These are phyloP conservation scores for Suillus alpinus DNA, from an alignment of 768 basidiomycete genomes.

Conservation along the genomic window DNA sequence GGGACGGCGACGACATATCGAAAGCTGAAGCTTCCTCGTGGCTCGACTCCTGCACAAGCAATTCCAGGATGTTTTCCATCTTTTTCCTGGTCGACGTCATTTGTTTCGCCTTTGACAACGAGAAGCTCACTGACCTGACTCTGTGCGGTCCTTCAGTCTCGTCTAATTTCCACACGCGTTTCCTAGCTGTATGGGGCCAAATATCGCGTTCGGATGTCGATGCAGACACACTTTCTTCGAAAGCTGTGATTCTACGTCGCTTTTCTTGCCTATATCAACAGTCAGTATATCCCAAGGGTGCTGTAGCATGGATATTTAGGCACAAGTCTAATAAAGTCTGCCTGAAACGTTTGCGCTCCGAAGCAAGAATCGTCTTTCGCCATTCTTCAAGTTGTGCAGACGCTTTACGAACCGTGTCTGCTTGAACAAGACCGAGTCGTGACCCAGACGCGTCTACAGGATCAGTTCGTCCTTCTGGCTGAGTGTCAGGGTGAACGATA, in stretches of 20 bases:
- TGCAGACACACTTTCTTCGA: constrained; percentile 59
- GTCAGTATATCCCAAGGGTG: not conserved
- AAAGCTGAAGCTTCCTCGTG: not conserved
- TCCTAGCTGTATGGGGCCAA: constrained; percentile 60
- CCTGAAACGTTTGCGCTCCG: constrained; percentile 70
- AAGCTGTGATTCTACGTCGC: constrained; percentile 60
- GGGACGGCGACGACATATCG: not conserved
- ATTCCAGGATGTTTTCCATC: constrained; percentile 60
- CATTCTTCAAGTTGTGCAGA: constrained; percentile 66
- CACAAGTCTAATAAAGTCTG: constrained; percentile 76
- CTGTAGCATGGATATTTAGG: not conserved
- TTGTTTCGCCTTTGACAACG: not conserved
- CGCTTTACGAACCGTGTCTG: constrained; percentile 54
- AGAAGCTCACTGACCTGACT: constrained; percentile 54
- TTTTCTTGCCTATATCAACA: constrained; percentile 63
- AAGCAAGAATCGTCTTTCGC: constrained; percentile 63
- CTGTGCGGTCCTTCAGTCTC: constrained; percentile 91
- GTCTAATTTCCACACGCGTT: constrained; percentile 72
- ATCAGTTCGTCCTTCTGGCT: not conserved
- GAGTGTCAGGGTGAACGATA: constrained; percentile 39
- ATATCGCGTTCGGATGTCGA: constrained; percentile 77
- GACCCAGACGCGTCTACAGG: constrained; percentile 3
- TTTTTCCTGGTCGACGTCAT: constrained; percentile 54
- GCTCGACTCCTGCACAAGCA: constrained; percentile 10
- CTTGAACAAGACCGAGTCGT: constrained; percentile 21